Evolutionary conservation across 2,329 filamentous ascomycete species (phyloP), one percentile per base, ranked within the genome.

Genomic region (Hymenoscyphus scutula): DNA sequence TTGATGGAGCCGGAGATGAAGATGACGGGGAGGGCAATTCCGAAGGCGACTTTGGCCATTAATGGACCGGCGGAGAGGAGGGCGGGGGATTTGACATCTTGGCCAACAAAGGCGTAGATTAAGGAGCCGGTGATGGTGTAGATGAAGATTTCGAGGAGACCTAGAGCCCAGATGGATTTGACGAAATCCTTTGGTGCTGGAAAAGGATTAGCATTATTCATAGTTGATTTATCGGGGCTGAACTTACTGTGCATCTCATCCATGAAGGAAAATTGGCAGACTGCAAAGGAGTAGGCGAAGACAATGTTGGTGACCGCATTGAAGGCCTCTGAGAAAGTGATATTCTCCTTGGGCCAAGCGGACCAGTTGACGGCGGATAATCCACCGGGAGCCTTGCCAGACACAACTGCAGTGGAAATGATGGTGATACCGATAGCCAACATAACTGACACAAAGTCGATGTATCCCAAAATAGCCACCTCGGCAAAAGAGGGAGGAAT

Each of bases 1-100:
- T 86, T 83, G 65, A 88, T 84, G 5, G 86, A 83, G 48, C 85
- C 86, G 0, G 85, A 82, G 58, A 88, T 81, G 61, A 88, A 76
- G 65, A 88, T 88, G 2, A 84, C 87, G 0, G 85, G 85, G 0
- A 84, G 75, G 0, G 85, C 85, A 64, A 88, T 75, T 17, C 83
- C 84, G 67, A 83, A 88, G 1, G 84, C 83, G 5, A 88, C 74
- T 63, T 86, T 86, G 6, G 79, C 77, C 13, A 87, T 72, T 0
- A 80, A 63, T 0, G 75, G 75, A 4, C 79, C 77, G 4, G 84
- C 81, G 2, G 82, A 83, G 10, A 83, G 81, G 3, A 89, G 77
- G 0, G 86, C 86, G 0, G 86, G 86, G 3, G 81, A 84, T 13
- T 76, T 73, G 4, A 89, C 84, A 2, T 77, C 73, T 5, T 75